Conservation (phyloP, 163 green algal species). For the Coccomyxa subellipsoidea region DNA sequence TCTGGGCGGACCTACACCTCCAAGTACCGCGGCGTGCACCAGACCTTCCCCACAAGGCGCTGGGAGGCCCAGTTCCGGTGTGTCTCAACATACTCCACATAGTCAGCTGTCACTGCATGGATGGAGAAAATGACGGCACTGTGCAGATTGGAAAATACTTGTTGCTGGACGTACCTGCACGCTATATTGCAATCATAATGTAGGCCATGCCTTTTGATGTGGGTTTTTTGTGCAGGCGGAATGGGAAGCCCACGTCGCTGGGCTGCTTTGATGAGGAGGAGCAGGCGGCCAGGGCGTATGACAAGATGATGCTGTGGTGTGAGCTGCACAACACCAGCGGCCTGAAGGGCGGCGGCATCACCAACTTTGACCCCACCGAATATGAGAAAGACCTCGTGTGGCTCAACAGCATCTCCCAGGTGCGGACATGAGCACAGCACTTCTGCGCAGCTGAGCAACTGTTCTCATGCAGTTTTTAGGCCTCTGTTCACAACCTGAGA, state of each 20-base stretch:
- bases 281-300: constrained; percentile 87
- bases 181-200: too few species aligned
- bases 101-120: background rate
- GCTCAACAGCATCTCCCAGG: constrained; percentile 62
- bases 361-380: constrained; percentile 86
- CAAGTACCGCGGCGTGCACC: constrained; percentile 85
- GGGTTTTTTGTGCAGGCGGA: constrained; percentile 41
- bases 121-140: too few species aligned
- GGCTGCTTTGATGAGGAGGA: constrained; percentile 92
- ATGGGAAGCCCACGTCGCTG: constrained; percentile 85
- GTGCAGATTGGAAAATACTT: too few species aligned
- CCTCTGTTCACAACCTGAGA: too few species aligned
- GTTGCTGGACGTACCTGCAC: too few species aligned
- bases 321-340: constrained; percentile 77
- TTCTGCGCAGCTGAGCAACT: background rate
- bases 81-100: background rate
- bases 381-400: constrained; percentile 73
- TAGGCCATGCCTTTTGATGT: too few species aligned
- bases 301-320: constrained; percentile 97
- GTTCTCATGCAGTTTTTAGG: background rate
- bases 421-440: constrained; percentile 9
- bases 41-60: constrained; percentile 87
- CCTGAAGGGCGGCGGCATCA: constrained; percentile 66
- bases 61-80: constrained; percentile 91
- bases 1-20: constrained; percentile 74